Conservation (phyloP, 1,139 yeast species). For the Yamadazyma blattariae region DNA sequence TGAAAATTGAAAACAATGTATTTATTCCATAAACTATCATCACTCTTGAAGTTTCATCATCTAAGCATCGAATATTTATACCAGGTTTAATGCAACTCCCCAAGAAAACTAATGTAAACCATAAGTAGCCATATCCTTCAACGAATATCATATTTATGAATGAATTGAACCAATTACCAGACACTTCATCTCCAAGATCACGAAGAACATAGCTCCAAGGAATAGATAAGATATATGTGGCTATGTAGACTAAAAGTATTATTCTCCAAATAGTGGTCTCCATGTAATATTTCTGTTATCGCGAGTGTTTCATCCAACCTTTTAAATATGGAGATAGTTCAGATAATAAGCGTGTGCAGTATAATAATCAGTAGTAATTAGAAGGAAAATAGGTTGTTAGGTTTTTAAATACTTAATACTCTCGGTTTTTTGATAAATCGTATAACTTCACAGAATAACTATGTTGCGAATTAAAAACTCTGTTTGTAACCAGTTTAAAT, state of each 20-base stretch:
- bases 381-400: no score
- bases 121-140: constrained; percentile 24
- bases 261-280: constrained; percentile 8
- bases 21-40: constrained; percentile 13
- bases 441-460: no score
- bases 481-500: no score
- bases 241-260: constrained; percentile 11
- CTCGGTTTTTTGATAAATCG: no score
- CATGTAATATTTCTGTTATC: constrained; percentile 1
- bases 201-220: constrained; percentile 16
- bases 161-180: constrained; percentile 14
- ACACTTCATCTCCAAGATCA: constrained; percentile 12
- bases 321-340: no score
- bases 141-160: constrained; percentile 21
- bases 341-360: no score
- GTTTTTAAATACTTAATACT: no score
- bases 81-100: background rate
- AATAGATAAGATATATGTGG: constrained; percentile 16
- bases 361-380: no score
- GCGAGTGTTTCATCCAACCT: background rate
- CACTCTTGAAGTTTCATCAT: background rate
- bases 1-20: constrained; percentile 14
- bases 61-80: background rate
- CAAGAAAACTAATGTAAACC: constrained; percentile 23
- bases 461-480: no score